Conservation (phyloP, 495 filamentous ascomycete genomes). For the Xylaria sp. region DNA sequence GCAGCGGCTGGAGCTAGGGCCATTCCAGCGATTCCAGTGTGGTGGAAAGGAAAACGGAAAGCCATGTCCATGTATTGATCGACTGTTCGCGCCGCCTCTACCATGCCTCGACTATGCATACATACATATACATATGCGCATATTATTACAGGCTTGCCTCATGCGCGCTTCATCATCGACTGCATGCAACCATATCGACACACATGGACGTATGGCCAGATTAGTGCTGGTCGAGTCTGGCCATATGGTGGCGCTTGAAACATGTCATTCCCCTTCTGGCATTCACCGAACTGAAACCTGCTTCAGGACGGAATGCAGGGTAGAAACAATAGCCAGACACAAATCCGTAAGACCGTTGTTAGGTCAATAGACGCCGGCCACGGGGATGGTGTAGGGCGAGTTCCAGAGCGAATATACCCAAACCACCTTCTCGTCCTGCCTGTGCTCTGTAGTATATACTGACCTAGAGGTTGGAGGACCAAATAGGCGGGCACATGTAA, state of each 20-base stretch:
- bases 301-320: conserved; percentile 25
- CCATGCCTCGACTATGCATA: no score
- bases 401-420: neutral
- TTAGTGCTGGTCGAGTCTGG: conserved; percentile 8
- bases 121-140: no score
- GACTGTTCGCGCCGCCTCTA: neutral
- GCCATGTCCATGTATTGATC: neutral
- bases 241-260: conserved; percentile 12
- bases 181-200: conserved; percentile 25
- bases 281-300: conserved; percentile 21
- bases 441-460: no score
- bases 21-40: conserved; percentile 23
- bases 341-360: neutral
- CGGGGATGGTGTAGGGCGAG: no score
- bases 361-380: neutral
- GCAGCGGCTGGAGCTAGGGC: conserved; percentile 15
- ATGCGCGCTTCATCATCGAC: conserved; percentile 18
- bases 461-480: neutral
- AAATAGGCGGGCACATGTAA: neutral
- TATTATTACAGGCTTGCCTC: neutral
- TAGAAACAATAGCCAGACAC: conserved; percentile 16
- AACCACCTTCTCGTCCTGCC: neutral
- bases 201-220: conserved; percentile 13
- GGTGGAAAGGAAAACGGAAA: conserved; percentile 6
- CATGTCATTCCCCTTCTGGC: conserved; percentile 28